Evolutionary conservation across 306 rosid genomes (phyloP), one percentile per base, ranked within the genome.

Genomic region (Morella rubra): DNA sequence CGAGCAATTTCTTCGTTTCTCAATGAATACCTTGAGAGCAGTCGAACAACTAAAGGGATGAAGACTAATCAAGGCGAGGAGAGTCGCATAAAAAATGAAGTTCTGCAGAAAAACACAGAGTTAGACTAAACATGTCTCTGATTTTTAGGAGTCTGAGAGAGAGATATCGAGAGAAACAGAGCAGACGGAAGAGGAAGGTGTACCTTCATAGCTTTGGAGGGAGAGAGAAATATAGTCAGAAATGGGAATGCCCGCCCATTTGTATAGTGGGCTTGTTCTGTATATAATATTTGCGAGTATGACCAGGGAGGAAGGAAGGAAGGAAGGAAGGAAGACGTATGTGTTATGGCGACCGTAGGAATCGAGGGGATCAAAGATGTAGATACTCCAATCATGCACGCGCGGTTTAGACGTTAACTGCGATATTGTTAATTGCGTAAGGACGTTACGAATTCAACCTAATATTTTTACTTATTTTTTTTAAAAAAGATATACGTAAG

Each of bases 11-110:
- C 44, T 67, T 19, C 14, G 44, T 32, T 1, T 32, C 50, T 4
- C 47, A 16, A 12, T 55, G 4, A 45, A 41, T 44, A 90, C 98
- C 96, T 87, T 81, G 82, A 84, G 89, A 72, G 98, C 90, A 3
- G 86, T 80, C 37, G 92, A 88, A 16, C 78, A 77, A 73, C 75
- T 76, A 22, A 87, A 69, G 76, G 90, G 78, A 46, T 22, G 3
- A 22, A 82, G 82, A 60, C 72, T 20, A 15, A 65, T 65, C 8
- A 82, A 14, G 69, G 80, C 64, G 1, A 87, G 71, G 46, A 92
- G 86, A 71, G 80, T 73, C 6, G 80, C 53, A 40, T 77, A 32
- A 20, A 84, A 16, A 24, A 74, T 60, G 41, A 73, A 75, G 22
- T 79, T 88, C 91, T 82, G 89, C 81, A 75, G 78, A 76, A 68